Percentiles rank a stretch among this genome's conserved stretches.
Conservation (phyloP, 202 grass and related monocot species). For the Eragrostis tef region DNA sequence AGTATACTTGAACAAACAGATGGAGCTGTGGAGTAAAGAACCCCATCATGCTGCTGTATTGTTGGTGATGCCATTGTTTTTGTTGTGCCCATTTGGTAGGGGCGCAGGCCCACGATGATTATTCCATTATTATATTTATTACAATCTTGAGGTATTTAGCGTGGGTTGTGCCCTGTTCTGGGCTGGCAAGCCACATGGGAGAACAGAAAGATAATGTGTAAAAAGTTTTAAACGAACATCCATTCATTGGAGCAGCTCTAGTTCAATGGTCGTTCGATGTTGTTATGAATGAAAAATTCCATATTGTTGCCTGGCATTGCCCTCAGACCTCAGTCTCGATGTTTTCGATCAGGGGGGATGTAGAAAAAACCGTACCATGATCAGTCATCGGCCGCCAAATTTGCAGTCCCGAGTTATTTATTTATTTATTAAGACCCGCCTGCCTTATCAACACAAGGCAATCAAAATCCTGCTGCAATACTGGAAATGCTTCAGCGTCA, state of each 20-base stretch:
- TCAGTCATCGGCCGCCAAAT: too few relatives aligned
- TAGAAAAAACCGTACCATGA: background rate
- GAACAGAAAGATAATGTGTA: slow-evolving; percentile 14
- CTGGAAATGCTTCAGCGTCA: too few relatives aligned
- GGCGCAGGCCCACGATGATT: background rate
- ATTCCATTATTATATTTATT: slow-evolving; percentile 11
- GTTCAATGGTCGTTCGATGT: background rate
- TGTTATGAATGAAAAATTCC: background rate
- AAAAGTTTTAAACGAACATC: background rate
- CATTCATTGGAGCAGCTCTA: slow-evolving; percentile 4
- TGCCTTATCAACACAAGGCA: too few relatives aligned
- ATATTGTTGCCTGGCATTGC: background rate
- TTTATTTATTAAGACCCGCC: too few relatives aligned
- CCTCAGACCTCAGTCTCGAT: background rate
- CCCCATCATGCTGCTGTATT: background rate
- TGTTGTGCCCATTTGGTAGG: slow-evolving; percentile 25
- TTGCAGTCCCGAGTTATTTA: too few relatives aligned
- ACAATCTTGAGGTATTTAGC: background rate
- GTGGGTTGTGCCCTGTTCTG: background rate
- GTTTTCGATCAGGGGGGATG: background rate
- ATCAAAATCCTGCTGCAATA: too few relatives aligned
- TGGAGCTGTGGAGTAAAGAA: slow-evolving; percentile 34
- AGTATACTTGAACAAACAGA: slow-evolving; percentile 46
- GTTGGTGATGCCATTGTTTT: slow-evolving; percentile 30
- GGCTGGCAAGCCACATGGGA: background rate